Evolutionary conservation across 2,329 filamentous ascomycete genomes (phyloP).

Genomic region (Aureobasidium mangrovei): DNA sequence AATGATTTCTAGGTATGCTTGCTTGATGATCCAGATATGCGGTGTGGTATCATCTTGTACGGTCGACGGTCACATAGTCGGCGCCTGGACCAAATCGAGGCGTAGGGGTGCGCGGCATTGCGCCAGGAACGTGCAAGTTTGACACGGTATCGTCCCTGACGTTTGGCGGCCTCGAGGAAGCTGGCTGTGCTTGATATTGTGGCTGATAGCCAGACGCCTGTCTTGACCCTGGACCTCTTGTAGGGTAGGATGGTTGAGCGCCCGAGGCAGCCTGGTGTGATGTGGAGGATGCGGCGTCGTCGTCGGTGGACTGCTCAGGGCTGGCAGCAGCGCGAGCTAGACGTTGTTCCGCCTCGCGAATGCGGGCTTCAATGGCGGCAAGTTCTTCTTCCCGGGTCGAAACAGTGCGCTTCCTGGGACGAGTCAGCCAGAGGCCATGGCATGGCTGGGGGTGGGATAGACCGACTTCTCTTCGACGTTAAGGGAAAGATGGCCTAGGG

Average conservation of each 20-base stretch:
- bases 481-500: conserved; percentile 59
- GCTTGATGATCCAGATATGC: not conserved
- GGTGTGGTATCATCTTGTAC: conserved; percentile 16
- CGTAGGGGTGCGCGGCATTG: conserved; percentile 25
- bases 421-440: conserved; percentile 3
- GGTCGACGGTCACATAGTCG: conserved; percentile 31
- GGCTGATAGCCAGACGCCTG: not conserved
- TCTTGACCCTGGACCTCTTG: not conserved
- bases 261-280: conserved; percentile 7
- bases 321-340: conserved; percentile 37
- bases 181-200: not conserved
- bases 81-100: conserved; percentile 25
- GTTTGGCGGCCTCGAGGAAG: conserved; percentile 6
- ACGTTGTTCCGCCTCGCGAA: conserved; percentile 77
- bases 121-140: conserved; percentile 24
- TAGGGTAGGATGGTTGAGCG: not conserved
- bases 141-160: conserved; percentile 6
- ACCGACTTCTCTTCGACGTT: conserved; percentile 74
- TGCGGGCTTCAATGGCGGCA: conserved; percentile 71
- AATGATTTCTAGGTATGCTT: not conserved
- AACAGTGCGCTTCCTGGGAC: conserved; percentile 66
- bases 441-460: not conserved
- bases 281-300: not conserved
- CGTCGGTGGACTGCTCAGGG: conserved; percentile 14
- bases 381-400: conserved; percentile 68